Evolutionary conservation across 805 yeast genomes (phyloP), one percentile per base, ranked within the genome.

Genomic region (Soucietia sequanensis): DNA sequence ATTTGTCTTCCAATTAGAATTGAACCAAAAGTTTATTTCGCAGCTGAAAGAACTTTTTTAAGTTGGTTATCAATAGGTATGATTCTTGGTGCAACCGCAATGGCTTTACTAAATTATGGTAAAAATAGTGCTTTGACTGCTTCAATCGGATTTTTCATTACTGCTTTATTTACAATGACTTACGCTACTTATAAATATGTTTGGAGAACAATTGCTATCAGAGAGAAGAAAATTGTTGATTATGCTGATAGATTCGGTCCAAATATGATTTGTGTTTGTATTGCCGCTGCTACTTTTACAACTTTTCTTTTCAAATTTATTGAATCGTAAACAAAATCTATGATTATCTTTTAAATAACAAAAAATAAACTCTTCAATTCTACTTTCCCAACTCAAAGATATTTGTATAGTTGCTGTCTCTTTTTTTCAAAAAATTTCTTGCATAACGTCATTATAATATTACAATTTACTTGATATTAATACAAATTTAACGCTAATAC

Each of bases 21-120:
- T 23, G 99, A 93, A 63, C 99, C 99, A 39, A 93, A 93, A 66
- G 99, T 93, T n/a, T 93, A 93, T 59, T 93, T 93, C 62, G 99
- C 99, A 5, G 88, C 95, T 16, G 99, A 93, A 62, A 80, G 99
- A 65, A 93, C 99, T 0, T 91, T 81, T 54, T 70, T 93, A 43
- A 78, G 95, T 26, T 93, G 99, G 99, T 66, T 91, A 37, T 90
- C 95, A 26, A 87, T 93, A 48, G 86, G 93, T 6, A 78, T 93
- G 70, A 70, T 91, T 27, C 70, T 93, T 38, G 89, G 93, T 28
- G 95, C 91, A 31, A 84, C 95, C 26, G 95, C 96, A 1, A 84
- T 89, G 6, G 76, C 95, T 0, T 71, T 93, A 47, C 68, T 91
- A 48, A 84, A 86, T 44, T 93, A 84, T 61, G 98, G 99, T 45